Base-by-base conservation (phyloP, 352 stramenopile species). In the Phytophthora hibernalis region DNA sequence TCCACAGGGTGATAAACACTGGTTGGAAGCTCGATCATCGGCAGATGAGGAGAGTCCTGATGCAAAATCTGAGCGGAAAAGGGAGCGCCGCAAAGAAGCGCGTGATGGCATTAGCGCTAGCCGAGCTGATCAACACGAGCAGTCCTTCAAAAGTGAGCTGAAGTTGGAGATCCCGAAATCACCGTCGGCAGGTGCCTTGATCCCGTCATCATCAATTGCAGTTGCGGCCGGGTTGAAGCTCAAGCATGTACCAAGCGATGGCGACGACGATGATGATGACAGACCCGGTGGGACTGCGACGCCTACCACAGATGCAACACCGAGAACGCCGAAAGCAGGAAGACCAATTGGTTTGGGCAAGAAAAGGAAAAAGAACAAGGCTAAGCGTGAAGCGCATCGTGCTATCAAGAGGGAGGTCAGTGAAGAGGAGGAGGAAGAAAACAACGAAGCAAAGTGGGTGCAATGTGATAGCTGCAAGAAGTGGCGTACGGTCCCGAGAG, bases 401-500 rank as follows among this genome's bases (percentile, higher is more conserved):
- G 60, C 61, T 11, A 38, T 70, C 12, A 74, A 68, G 26, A 58
- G 70, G 8, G 44, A 61, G 12, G 59, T 67, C 10, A 70, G 65
- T 10, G 65, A 61, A 22, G 72, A 73, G 12, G 79, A 74, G 4
- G 68, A 67, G 6, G 60, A 67, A 1, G 74, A 80, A 33, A 54
- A 65, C 11, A 83, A 85, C 3, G 87, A 97, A 53, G 82, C 84
- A 3, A 94, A 93, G 57, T 99, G 97, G 97, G 97, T 99, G 0
- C 95, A 98, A 71, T 99, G 97, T 60, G 97, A 99, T 53, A 82
- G 78, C 31, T 99, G 97, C 80, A 87, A 91, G 33, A 99, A 99
- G 69, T 99, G 97, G 97, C 91, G 97, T 38, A 96, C 95, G 13
- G 84, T 99, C 13, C 91, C 96, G 5, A 88, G 83, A 51, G 72